Evolutionary conservation across 805 yeast genomes (phyloP), one percentile per base, ranked within the genome.

Genomic region (Myxozyma kluyveri): DNA sequence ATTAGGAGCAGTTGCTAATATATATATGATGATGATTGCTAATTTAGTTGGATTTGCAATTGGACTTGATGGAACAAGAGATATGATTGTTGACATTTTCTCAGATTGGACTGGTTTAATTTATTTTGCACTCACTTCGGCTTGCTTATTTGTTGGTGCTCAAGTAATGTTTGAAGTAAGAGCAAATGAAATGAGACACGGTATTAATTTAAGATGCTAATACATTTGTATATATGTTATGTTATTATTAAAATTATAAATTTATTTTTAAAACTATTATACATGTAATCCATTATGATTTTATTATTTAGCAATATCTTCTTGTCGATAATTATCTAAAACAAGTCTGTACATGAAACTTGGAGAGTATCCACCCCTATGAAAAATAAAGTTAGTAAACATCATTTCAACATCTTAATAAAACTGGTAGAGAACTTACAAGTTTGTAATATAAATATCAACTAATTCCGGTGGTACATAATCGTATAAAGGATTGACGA

Each of bases 11-110:
- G 95, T 90, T 26, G 64, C 76, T 21, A 93, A 93, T 67, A 84
- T 93, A 51, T 91, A 96, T 96, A 78, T 91, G 84, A 91, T 93
- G 99, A 89, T 93, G 89, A 77, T 89, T 59, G 98, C 98, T 14
- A 93, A 93, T 63, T 70, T 95, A 47, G 88, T 86, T 64, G 99
- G 99, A 0, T 93, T 93, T 69, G 93, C 97, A 62, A 75, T 93
- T 31, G 98, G 97, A 6, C 74, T 82, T 26, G 96, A 88, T 54
- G 99, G 99, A 1, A 82, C 90, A 24, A 60, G 75, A 24, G 72
- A 76, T 38, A 75, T 91, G 59, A 70, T 91, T 21, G 64, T 67
- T 19, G 90, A 83, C 48, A 82, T 91, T 79, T 79, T 89, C 61
- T 73, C 78, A 23, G 88, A 98, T 0, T 67, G 72, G 17, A 72